phyloP scores from a whole-genome alignment of 768 basidiomycete genomes.

The Sporobolomyces phaffii region DNA sequence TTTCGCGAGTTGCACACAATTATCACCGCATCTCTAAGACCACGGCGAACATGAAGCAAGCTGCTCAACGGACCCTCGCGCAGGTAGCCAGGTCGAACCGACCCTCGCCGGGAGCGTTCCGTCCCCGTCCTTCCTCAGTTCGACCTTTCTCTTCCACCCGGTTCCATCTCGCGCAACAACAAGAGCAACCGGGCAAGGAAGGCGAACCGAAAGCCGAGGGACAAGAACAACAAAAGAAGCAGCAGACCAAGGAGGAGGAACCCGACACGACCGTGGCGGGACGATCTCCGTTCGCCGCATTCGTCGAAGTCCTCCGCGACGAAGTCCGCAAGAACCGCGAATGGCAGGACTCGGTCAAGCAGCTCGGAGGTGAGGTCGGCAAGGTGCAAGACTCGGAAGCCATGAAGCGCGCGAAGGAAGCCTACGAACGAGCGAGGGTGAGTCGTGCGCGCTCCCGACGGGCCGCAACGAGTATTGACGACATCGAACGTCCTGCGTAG shows the following conservation, averaged over 20 bases:
- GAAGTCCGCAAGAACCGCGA: conserved; percentile 91
- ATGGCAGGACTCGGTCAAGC: conserved; percentile 92
- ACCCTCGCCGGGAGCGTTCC: neutral
- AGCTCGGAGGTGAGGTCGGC: conserved; percentile 93
- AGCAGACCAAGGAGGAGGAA: conserved; percentile 24
- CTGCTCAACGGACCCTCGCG: conserved; percentile 5
- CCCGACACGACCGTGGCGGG: conserved; percentile 38
- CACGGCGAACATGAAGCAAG: conserved; percentile 20
- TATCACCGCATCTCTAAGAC: neutral
- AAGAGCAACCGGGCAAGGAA: conserved; percentile 8
- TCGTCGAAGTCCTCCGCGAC: conserved; percentile 86
- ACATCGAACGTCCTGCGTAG: conserved; percentile 49
- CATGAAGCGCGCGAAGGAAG: conserved; percentile 81
- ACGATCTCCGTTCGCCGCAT: conserved; percentile 83
- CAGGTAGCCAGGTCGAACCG: neutral
- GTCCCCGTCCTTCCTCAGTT: neutral
- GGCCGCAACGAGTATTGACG: neutral
- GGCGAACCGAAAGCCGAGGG: conserved; percentile 9
- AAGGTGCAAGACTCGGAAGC: conserved; percentile 95
- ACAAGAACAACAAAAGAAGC: conserved; percentile 18
- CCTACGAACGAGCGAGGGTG: conserved; percentile 91
- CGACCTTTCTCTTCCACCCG: conserved; percentile 19
- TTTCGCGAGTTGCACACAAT: neutral
- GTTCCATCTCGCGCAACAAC: conserved; percentile 13
- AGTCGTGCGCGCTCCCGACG: conserved; percentile 37